Evolutionary conservation across 257 asterid genomes (phyloP), one percentile per base, ranked within the genome.

Genomic region (Echium plantagineum): DNA sequence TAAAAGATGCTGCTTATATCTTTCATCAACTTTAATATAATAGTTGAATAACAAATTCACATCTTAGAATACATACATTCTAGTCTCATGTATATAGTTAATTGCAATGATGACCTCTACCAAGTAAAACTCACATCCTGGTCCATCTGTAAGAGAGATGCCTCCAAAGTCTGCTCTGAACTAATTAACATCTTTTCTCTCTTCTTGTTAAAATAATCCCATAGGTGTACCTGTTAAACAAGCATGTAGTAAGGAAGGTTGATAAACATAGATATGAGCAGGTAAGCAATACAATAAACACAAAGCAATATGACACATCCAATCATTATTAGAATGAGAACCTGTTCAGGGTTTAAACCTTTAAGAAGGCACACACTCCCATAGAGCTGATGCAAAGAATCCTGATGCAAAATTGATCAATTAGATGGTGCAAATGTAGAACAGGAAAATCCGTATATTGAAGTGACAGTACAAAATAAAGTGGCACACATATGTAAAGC

Each of bases 81-180:
- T 5, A 31, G 6, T 31, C 38, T 31, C 6, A 31, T 31, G 6
- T 4, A 31, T 5, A 7, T 2, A 31, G 6, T 31, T 2, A 31
- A 31, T 24, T 24, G 38, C 6, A 31, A 7, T 31, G 38, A 31
- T 31, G 9, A 24, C 26, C 26, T 24, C 38, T 31, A 31, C 38
- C 9, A 5, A 31, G 38, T 5, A 7, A 65, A 65, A 70, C 98
- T 71, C 75, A 91, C 98, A 68, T 84, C 75, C 70, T 91, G 97
- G 71, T 91, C 97, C 94, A 88, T 84, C 90, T 81, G 85, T 57
- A 91, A 60, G 73, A 72, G 71, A 73, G 87, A 73, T 57, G 80
- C 97, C 78, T 86, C 97, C 57, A 91, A 75, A 20, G 90, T 88
- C 72, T 77, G 83, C 68, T 60, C 70, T 32, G 94, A 88, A 49